Conservation (phyloP, 495 filamentous ascomycete species). For the Sabuloglossum arenarium region DNA sequence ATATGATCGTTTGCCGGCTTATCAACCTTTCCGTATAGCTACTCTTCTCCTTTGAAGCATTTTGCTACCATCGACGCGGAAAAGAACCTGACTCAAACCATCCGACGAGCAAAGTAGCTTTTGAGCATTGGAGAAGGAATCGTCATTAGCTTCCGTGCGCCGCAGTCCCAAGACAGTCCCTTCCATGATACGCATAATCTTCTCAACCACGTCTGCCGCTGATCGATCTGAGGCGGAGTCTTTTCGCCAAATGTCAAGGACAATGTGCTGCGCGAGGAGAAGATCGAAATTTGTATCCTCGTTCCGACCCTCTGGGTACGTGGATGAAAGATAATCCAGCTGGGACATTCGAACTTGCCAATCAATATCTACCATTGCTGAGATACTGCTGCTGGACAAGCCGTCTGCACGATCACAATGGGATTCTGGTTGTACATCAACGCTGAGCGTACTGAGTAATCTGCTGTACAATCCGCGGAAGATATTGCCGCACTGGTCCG, state of each 20-base stretch:
- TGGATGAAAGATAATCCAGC: background rate
- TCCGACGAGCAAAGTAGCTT: background rate
- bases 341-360: background rate
- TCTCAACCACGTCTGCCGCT: background rate
- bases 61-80: background rate
- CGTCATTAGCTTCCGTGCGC: background rate
- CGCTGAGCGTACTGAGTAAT: background rate
- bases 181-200: background rate
- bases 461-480: background rate
- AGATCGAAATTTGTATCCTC: background rate
- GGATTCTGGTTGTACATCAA: background rate
- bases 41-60: background rate
- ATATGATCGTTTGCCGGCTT: background rate
- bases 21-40: background rate
- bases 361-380: background rate
- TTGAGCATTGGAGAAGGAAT: background rate
- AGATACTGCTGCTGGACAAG: background rate
- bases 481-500: background rate
- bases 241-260: background rate
- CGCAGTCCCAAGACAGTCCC: background rate
- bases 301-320: background rate
- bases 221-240: background rate
- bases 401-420: background rate
- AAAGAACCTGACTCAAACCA: background rate
- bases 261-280: background rate